Conservation (phyloP, 176 grass and related monocot species). For the Miscanthus lutarioriparius region DNA sequence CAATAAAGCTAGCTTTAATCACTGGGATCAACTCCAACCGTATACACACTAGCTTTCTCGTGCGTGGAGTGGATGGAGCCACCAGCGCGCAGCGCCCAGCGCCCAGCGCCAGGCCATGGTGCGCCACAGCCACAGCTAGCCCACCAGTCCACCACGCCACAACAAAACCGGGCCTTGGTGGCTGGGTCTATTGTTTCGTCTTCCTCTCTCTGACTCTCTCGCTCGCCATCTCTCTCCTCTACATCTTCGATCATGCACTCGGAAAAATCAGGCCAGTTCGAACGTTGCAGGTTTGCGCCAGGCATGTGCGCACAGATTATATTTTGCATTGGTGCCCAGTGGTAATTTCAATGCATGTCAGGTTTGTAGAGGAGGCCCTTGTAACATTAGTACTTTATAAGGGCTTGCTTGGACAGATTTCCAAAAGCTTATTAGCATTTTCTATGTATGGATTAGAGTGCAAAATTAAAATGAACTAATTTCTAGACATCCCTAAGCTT, state of each 20-base stretch:
- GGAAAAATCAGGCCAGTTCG: too few species aligned
- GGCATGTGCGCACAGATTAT: background rate
- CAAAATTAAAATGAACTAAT: too few species aligned
- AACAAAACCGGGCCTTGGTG: background rate
- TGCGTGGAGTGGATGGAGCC: slow-evolving; percentile 9
- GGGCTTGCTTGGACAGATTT: too few species aligned
- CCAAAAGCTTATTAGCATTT: too few species aligned
- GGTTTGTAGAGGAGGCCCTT: too few species aligned
- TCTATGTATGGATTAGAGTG: too few species aligned
- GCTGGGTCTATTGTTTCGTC: background rate
- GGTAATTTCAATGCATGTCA: background rate
- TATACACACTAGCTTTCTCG: slow-evolving; percentile 13
- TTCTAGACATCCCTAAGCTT: too few species aligned
- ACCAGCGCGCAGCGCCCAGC: background rate
- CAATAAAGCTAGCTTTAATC: slow-evolving; percentile 46
- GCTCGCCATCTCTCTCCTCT: too few species aligned
- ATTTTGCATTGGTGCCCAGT: background rate
- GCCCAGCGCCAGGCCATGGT: background rate
- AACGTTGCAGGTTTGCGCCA: too few species aligned
- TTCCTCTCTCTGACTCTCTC: background rate
- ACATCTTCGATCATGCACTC: too few species aligned
- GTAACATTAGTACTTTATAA: too few species aligned
- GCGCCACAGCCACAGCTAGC: background rate
- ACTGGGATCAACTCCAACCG: slow-evolving; percentile 24
- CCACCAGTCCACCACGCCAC: background rate